Base-by-base conservation (phyloP, 352 stramenopile species). In the Globisporangium lucens region DNA sequence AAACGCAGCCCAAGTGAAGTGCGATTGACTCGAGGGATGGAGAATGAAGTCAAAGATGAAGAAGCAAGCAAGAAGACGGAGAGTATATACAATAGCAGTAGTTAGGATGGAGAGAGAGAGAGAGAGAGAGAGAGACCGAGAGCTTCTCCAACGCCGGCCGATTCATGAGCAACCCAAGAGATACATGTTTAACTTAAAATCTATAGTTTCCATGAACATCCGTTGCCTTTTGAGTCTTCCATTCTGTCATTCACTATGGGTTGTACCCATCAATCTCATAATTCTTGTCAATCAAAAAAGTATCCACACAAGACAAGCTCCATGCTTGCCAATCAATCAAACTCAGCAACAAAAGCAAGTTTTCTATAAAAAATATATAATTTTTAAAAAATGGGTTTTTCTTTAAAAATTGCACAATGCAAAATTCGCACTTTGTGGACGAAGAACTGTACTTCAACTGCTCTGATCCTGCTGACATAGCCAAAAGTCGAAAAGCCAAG, bases 171-270 rank as follows among this genome's bases (percentile, higher is more conserved):
- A 41, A 2, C 22, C 56, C 17, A 46, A 49, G 20, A 22, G 56
- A 49, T 62, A 35, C 24, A 51, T 33, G 15, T 52, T 51, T 62
- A 62, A 62, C 35, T 62, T 62, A 62, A 62, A 51, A 62, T 51
- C 20, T 63, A 55, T 36, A 55, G 55, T 51, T 51, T 62, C 33
- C 56, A 47, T 38, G 49, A 22, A 56, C 49, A 8, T 20, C 30
- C 30, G 10, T 36, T 57, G 10, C 38, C 38, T 46, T 46, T 4
- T 41, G 41, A n/a, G 4, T 43, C 35, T 10, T 41, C 8, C 7
- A 41, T 41, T 41, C 35, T 41, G 35, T 43, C 36, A 35, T 56
- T 35, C 22, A 56, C 13, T 20, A 46, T 46, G n/a, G 29, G 22
- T 49, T 49, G 41, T 49, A 49, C 9, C 6, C 41, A 49, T 49